These are phyloP conservation scores for Guadua angustifolia DNA, from an alignment of 176 grass and related monocot species.

Conservation along the genomic window DNA sequence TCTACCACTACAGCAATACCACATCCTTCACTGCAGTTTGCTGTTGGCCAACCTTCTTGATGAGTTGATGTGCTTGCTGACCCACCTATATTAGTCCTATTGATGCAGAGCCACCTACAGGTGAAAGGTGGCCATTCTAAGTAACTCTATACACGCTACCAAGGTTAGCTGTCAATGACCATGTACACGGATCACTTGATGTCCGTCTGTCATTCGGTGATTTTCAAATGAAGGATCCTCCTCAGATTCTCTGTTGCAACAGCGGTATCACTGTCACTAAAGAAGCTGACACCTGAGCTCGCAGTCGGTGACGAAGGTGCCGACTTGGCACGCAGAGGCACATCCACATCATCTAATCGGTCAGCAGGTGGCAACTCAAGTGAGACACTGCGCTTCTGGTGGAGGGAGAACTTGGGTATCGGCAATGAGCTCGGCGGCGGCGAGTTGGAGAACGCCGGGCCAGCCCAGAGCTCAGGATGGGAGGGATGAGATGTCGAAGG, in stretches of 20 bases:
- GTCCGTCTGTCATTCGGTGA: slow-evolving; percentile 33
- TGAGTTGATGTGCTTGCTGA: slow-evolving; percentile 42
- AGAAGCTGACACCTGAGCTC: slow-evolving; percentile 47
- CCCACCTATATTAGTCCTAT: slow-evolving; percentile 37
- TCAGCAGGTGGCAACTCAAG: slow-evolving; percentile 61
- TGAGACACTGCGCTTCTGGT: slow-evolving; percentile 73
- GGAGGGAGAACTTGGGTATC: slow-evolving; percentile 86
- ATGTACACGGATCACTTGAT: slow-evolving; percentile 43
- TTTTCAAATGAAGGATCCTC: slow-evolving; percentile 78
- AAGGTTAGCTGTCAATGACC: slow-evolving; percentile 45
- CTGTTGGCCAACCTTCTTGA: slow-evolving; percentile 5
- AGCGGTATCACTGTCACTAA: slow-evolving; percentile 45
- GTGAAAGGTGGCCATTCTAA: slow-evolving; percentile 14
- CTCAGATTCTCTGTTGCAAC: slow-evolving; percentile 87
- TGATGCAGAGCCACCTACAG: slow-evolving; percentile 16
- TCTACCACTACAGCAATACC: slow-evolving; percentile 30
- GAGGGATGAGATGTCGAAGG: slow-evolving; percentile 54
- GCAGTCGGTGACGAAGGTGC: slow-evolving; percentile 74
- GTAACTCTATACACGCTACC: slow-evolving; percentile 51
- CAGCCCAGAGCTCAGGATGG: slow-evolving; percentile 78
- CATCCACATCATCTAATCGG: slow-evolving; percentile 25
- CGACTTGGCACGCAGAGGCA: slow-evolving; percentile 64
- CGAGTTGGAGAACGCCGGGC: slow-evolving; percentile 83
- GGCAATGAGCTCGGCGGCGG: slow-evolving; percentile 89
- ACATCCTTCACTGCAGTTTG: slow-evolving; percentile 43